A percentile compares a stretch with the other conserved stretches of the same genome.
Conservation (phyloP, 106 monocot species). For the Platanthera guangdongensis region DNA sequence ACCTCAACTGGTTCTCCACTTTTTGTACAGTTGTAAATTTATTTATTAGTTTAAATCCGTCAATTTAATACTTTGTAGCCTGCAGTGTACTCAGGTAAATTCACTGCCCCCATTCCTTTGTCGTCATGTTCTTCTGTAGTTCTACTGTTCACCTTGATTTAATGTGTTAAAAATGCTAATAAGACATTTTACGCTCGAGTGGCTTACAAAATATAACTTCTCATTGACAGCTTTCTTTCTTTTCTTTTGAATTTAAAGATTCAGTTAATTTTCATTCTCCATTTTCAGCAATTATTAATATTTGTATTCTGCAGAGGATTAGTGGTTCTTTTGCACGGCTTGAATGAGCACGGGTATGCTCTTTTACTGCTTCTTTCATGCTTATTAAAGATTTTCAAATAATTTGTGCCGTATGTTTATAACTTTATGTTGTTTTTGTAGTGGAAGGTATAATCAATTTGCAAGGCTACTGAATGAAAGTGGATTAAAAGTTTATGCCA, state of each 20-base stretch:
- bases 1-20: no score
- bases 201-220: no score
- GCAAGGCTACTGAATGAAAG: constrained; percentile 59
- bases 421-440: constrained; percentile 22
- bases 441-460: constrained; percentile 80
- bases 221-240: background rate
- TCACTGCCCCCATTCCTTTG: no score
- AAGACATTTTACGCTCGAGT: no score
- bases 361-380: background rate
- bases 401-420: background rate
- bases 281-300: background rate
- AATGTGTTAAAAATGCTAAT: no score
- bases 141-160: no score
- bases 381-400: background rate
- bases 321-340: constrained; percentile 70
- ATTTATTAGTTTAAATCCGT: no score
- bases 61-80: no score
- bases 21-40: no score
- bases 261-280: background rate
- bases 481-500: constrained; percentile 82
- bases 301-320: constrained; percentile 41
- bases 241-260: background rate
- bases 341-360: constrained; percentile 87
- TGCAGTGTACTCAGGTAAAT: no score
- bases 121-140: no score